Percentiles rank a stretch among this genome's conserved stretches.
phyloP scores from a whole-genome alignment of 768 basidiomycete genomes.

The Psilocybe cubensis region DNA sequence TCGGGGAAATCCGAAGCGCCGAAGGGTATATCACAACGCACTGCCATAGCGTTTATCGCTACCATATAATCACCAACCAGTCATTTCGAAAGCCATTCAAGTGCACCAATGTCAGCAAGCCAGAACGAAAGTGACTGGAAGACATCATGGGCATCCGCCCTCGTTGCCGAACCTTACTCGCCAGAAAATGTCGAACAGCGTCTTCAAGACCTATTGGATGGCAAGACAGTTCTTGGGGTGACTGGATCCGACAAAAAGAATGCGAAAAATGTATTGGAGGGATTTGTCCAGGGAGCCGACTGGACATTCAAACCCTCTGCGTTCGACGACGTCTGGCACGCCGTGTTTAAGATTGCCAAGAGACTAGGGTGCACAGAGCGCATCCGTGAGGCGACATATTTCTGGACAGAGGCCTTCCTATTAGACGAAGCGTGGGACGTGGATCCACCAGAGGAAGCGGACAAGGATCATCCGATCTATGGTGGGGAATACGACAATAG shows the following conservation, averaged over 20 bases:
- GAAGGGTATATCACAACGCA: too few species aligned
- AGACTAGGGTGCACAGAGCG: neutral
- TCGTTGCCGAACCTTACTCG: constrained; percentile 6
- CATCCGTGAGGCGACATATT: constrained; percentile 5
- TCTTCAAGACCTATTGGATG: constrained; percentile 1
- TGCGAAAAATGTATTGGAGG: neutral
- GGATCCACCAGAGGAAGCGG: neutral
- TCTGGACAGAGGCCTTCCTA: constrained; percentile 6
- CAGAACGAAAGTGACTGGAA: too few species aligned
- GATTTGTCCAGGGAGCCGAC: neutral
- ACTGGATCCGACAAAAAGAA: neutral
- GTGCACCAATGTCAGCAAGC: too few species aligned
- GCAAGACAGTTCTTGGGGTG: neutral
- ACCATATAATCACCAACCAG: too few species aligned
- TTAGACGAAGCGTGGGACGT: constrained; percentile 2
- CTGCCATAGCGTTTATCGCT: too few species aligned
- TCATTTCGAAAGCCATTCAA: too few species aligned
- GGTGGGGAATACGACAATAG: neutral
- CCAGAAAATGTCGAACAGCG: neutral
- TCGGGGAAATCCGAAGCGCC: too few species aligned
- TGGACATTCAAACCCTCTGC: constrained; percentile 8
- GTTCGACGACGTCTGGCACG: constrained; percentile 4
- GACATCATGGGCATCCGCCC: neutral
- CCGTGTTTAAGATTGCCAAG: neutral
- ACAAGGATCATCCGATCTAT: neutral